Evolutionary conservation across 2,329 filamentous ascomycete genomes (phyloP).

Genomic region (Zopfia rhizophila): DNA sequence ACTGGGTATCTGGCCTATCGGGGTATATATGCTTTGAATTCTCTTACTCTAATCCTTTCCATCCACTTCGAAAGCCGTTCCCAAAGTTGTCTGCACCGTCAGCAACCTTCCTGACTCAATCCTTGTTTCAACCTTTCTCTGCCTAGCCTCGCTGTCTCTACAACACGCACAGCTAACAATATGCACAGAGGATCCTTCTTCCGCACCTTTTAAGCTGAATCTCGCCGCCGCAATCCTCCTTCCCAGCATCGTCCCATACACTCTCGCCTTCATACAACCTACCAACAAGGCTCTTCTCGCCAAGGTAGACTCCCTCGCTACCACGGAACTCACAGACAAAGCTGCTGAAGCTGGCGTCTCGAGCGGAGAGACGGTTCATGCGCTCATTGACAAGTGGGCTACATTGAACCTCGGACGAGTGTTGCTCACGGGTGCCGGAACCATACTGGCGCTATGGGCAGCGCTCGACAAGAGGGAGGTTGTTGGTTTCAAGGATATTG

Average conservation of each 20-base stretch:
- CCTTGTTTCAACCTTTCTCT: not conserved
- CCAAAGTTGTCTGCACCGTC: not conserved
- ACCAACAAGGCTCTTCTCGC: conserved; percentile 61
- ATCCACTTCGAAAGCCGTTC: not conserved
- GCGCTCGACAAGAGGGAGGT: conserved; percentile 38
- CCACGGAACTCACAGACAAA: conserved; percentile 50
- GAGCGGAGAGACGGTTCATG: conserved; percentile 60
- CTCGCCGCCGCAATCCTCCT: conserved; percentile 58
- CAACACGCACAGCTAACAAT: conserved; percentile 15
- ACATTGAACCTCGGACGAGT: conserved; percentile 62
- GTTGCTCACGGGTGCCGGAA: conserved; percentile 42
- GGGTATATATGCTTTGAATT: conserved; percentile 29
- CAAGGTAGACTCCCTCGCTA: conserved; percentile 55
- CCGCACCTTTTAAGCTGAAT: conserved; percentile 56
- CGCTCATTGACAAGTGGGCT: conserved; percentile 67
- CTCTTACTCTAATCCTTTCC: not conserved
- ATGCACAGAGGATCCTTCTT: conserved; percentile 40
- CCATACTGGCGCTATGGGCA: conserved; percentile 37
- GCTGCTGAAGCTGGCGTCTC: conserved; percentile 50
- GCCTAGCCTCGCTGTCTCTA: not conserved
- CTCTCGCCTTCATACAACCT: conserved; percentile 56
- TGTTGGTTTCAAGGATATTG: conserved; percentile 21
- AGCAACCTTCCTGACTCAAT: not conserved
- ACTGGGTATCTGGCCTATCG: conserved; percentile 61
- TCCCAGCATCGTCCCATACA: conserved; percentile 64